Evolutionary conservation across 2,329 filamentous ascomycete species (phyloP).

Genomic region (Aquanectria penicillioides): DNA sequence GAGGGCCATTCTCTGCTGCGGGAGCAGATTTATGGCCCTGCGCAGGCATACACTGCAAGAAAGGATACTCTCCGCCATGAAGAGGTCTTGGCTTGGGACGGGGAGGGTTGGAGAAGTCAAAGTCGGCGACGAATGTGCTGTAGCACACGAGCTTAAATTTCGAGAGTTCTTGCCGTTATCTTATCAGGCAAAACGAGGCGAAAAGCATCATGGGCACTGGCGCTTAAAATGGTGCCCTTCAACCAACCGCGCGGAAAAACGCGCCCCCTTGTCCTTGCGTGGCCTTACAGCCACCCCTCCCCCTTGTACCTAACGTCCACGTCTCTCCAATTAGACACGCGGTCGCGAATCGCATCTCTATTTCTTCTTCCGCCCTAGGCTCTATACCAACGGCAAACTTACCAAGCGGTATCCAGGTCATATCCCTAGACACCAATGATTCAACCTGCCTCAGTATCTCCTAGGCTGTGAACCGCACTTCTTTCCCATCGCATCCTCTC

Average conservation of each 20-base stretch:
- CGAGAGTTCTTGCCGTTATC: constrained; percentile 32
- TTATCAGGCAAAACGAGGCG: constrained; percentile 29
- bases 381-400: constrained; percentile 11
- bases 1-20: constrained; percentile 16
- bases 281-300: constrained; percentile 28
- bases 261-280: background rate
- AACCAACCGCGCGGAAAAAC: constrained; percentile 21
- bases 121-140: too few species aligned
- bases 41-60: constrained; percentile 41
- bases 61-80: constrained; percentile 43
- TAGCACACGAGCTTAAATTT: constrained; percentile 18
- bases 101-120: background rate
- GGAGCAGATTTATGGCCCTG: constrained; percentile 34
- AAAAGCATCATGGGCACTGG: background rate
- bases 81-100: background rate
- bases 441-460: background rate
- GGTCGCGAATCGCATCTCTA: constrained; percentile 37
- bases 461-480: background rate
- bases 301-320: constrained; percentile 18
- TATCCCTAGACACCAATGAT: background rate
- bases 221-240: background rate
- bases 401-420: constrained; percentile 3
- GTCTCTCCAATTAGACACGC: constrained; percentile 37
- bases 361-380: constrained; percentile 29
- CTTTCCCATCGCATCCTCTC: background rate